phyloP scores from a whole-genome alignment of 2,329 filamentous ascomycete species.

The Penicillium sumatraense region DNA sequence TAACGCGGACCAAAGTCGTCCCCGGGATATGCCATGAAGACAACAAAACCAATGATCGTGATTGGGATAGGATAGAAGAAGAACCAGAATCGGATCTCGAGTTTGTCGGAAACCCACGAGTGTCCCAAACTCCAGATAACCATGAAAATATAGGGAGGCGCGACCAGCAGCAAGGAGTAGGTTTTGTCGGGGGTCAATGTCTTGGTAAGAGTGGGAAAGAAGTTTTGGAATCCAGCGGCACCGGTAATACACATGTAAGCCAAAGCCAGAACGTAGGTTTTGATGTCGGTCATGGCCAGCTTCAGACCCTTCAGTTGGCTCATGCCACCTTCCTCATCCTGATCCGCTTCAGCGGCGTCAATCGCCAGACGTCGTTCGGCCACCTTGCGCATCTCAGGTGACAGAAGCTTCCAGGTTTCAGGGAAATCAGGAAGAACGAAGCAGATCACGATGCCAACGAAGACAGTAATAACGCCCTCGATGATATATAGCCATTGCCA shows the following conservation, averaged over 20 bases:
- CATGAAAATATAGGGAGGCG: conserved; percentile 60
- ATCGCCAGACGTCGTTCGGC: conserved; percentile 55
- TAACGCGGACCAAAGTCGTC: conserved; percentile 58
- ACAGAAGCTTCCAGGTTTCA: conserved; percentile 50
- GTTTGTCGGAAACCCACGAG: conserved; percentile 50
- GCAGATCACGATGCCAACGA: conserved; percentile 39
- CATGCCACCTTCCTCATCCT: conserved; percentile 53
- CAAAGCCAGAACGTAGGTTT: conserved; percentile 51
- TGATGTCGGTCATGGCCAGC: conserved; percentile 56
- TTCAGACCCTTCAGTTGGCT: conserved; percentile 56
- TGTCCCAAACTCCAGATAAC: conserved; percentile 54
- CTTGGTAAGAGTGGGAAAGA: conserved; percentile 58
- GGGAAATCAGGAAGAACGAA: conserved; percentile 49
- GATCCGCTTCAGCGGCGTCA: conserved; percentile 55
- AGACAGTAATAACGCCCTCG: conserved; percentile 41
- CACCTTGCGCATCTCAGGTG: conserved; percentile 51
- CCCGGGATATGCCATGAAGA: conserved; percentile 58
- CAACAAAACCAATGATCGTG: conserved; percentile 55
- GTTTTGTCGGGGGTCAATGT: conserved; percentile 51
- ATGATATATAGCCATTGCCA: conserved; percentile 52
- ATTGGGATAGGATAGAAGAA: conserved; percentile 58
- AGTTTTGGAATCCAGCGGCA: conserved; percentile 58
- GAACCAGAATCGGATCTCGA: conserved; percentile 57
- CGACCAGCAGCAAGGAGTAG: conserved; percentile 56
- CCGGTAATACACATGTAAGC: conserved; percentile 56